Evolutionary conservation across 2,329 filamentous ascomycete species (phyloP), one percentile per base, ranked within the genome.

Genomic region (Ophiostoma sp.): DNA sequence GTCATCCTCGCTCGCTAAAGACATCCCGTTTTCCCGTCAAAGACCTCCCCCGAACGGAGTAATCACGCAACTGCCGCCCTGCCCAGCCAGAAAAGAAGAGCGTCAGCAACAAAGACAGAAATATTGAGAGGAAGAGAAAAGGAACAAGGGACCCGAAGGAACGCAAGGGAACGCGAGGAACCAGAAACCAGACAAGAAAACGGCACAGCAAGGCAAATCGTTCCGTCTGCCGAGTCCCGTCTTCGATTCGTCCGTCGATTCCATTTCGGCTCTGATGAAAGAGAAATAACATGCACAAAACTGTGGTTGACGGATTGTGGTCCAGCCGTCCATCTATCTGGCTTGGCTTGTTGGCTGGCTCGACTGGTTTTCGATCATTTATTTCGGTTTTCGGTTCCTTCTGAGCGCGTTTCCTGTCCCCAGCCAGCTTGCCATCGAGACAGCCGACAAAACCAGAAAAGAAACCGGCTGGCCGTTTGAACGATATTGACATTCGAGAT

Each of bases 201-300:
- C 7, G 25, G 42, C n/a, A 68, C 36, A 68, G 33, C 64, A 57
- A 72, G 36, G 70, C 64, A 68, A 68, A 57, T 19, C 22, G 31
- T 42, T 66, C 50, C 52, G 69, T 59, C 69, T 61, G 69, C 50
- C 52, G 69, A 61, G 52, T 59, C 69, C 69, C 52, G 69, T 36
- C 33, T 57, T 70, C 69, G 42, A 55, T 55, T 55, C 17, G 66
- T 36, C 45, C 45, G 45, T 69, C 66, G 19, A 52, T 69, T 68
- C 11, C 28, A 25, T 48, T 57, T 61, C 17, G 31, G 19, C 59
- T 63, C 36, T 48, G 59, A 11, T 36, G 57, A 25, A 61, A 12
- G 63, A 48, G 42, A 45, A 19, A 48, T 12, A 2, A 7, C 28
- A 9, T 33, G 15, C 36, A 66, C 8, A 55, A 39, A 39, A 66